A percentile compares a stretch with the other conserved stretches of the same genome.
Evolutionary conservation across 129 eudicot genomes (phyloP).

Genomic region (Rutidosis leptorrhynchoides): DNA sequence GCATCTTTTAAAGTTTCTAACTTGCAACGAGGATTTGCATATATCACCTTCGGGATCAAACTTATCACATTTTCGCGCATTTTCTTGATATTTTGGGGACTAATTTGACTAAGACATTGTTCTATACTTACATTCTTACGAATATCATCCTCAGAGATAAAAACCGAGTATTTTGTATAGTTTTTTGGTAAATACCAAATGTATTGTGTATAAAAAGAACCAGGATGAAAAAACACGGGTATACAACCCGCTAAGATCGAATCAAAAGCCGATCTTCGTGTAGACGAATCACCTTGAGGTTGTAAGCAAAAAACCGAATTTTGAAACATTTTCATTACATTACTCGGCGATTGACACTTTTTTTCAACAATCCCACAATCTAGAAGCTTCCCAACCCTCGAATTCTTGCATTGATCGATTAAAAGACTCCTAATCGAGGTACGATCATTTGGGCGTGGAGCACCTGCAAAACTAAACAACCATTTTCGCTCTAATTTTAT

Average conservation of each 20-base stretch:
- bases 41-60: constrained; percentile 66
- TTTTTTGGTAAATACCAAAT: constrained; percentile 86
- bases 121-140: constrained; percentile 39
- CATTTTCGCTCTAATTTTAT: constrained; percentile 47
- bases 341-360: constrained; percentile 78
- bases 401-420: constrained; percentile 24
- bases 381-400: constrained; percentile 53
- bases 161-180: constrained; percentile 59
- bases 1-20: constrained; percentile 15
- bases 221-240: constrained; percentile 86
- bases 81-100: constrained; percentile 47
- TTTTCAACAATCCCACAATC: constrained; percentile 70
- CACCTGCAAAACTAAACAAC: no score
- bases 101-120: constrained; percentile 43
- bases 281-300: constrained; percentile 85
- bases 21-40: constrained; percentile 85
- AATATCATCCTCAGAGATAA: no score
- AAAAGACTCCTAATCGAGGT: constrained; percentile 72
- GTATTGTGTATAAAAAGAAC: constrained; percentile 80
- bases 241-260: constrained; percentile 34
- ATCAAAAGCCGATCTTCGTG: constrained; percentile 87
- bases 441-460: constrained; percentile 28
- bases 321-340: constrained; percentile 8
- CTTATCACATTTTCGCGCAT: constrained; percentile 15
- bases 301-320: constrained; percentile 35